Evolutionary conservation across 1,284 basidiomycete species (phyloP), one percentile per base, ranked within the genome.

Genomic region (Ceratobasidium sp.): DNA sequence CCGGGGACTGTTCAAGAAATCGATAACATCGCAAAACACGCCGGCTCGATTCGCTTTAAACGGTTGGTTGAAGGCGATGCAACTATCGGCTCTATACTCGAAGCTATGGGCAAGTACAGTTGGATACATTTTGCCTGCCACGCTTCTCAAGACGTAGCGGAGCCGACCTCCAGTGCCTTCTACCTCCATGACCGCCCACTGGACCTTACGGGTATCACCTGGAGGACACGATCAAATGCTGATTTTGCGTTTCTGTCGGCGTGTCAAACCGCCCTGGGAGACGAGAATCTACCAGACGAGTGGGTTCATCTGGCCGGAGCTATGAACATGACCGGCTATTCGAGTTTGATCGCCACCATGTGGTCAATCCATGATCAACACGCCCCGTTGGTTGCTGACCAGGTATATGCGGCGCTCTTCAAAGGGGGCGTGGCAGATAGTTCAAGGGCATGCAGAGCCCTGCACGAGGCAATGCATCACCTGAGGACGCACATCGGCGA

Each of bases 231-330:
- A 64, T 50, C 12, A 46, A 33, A 66, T 38, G 7, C 33, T 14
- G 62, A 50, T 6, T 33, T 76, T 50, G 73, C 73, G 16, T 60
- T 65, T 50, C 41, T 66, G n/a, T 64, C 59, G 6, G 57, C 73
- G 4, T 76, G 73, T 30, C 38, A 76, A 27, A 62, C 60, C 30
- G 73, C 73, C 6, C 50, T 27, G 16, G 73, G 59, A 14, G 60
- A 76, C 44, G 16, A 66, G 7, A 30, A 16, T 2, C 30, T 62
- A 30, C 73, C 73, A 14, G 44, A 50, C 12, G 73, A 76, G 27
- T 7, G 35, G 10, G 48, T 48, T 10, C 73, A 76, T 54, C 69
- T 73, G 3, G 69, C 69, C 4, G 69, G 55, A 2, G 69, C 55
- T 2, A 65, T 76, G 57, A 33, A 52, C 44, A 44, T 33, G 3